Percentiles rank a stretch among this genome's conserved stretches.
Conservation (phyloP, 805 yeast species). For the Wickerhamomyces strasburgensis region DNA sequence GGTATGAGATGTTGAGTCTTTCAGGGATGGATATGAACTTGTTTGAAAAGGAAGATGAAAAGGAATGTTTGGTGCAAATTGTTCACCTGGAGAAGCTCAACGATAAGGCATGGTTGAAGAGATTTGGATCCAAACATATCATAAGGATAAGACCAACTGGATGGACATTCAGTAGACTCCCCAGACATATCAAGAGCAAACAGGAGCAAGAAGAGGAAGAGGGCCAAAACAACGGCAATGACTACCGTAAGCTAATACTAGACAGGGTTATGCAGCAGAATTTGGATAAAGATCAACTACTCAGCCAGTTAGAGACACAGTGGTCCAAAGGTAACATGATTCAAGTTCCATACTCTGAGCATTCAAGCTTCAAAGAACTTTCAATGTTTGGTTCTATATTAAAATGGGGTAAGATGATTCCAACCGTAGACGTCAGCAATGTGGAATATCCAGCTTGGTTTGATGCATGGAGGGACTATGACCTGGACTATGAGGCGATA, state of each 20-base stretch:
- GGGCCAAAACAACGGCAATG: neutral
- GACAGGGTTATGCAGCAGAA: neutral
- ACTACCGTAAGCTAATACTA: slow-evolving; percentile 1
- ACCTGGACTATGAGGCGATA: slow-evolving; percentile 4
- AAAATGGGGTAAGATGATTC: slow-evolving; percentile 51
- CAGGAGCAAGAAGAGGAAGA: no score
- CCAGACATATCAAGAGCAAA: slow-evolving; percentile 1
- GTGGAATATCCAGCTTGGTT: slow-evolving; percentile 22
- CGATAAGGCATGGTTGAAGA: slow-evolving; percentile 28
- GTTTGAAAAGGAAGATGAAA: slow-evolving; percentile 10
- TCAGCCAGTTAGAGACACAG: slow-evolving; percentile 7
- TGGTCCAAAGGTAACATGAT: slow-evolving; percentile 22
- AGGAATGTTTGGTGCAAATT: slow-evolving; percentile 52
- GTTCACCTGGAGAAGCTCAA: slow-evolving; percentile 60
- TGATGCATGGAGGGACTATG: slow-evolving; percentile 13
- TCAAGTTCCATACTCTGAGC: slow-evolving; percentile 87
- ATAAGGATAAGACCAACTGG: slow-evolving; percentile 88
- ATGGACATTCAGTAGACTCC: slow-evolving; percentile 57
- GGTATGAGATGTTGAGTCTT: slow-evolving; percentile 10
- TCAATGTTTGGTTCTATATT: slow-evolving; percentile 55
- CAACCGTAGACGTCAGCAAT: slow-evolving; percentile 62
- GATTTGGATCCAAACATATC: slow-evolving; percentile 28
- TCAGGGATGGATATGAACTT: slow-evolving; percentile 11
- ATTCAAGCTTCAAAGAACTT: slow-evolving; percentile 82
- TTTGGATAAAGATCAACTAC: slow-evolving; percentile 4